Evolutionary conservation across 1,139 yeast genomes (phyloP), one percentile per base, ranked within the genome.

Genomic region (Hansenula lynferdii): DNA sequence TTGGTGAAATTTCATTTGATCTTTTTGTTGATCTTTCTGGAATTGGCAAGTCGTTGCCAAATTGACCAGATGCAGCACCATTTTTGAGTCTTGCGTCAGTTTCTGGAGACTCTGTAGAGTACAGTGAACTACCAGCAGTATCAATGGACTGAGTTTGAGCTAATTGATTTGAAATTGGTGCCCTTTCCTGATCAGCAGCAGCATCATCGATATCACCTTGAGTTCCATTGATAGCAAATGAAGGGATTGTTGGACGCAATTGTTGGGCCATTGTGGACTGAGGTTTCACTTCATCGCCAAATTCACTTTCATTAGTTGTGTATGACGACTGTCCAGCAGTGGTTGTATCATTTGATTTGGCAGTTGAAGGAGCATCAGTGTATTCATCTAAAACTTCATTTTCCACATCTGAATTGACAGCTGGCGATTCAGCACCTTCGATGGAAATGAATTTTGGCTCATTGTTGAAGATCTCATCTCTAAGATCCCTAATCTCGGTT

Each of bases 1-100:
- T 74, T 29, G 82, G 80, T 21, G 64, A 47, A 1, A 44, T 38
- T 8, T 41, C 42, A 18, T 32, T 38, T 12, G 26, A 9, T 34
- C 53, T 43, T 33, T 39, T 44, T 4, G 42, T 40, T 9, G 54
- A 47, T 35, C 51, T 47, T 14, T 33, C 29, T 10, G 54, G 54
- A 11, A 48, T 36, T 28, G 8, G 25, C 19, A 30, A 30, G 18
- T 30, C 33, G 8, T 25, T 21, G 10, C 27, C 26, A n/a, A 12
- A 5, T 3, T 15, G 5, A 2, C 22, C 33, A 5, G 14, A 15
- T n/a, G 24, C 4, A 14, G 40, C 47, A 10, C 31, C 22, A n/a
- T n/a, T n/a, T n/a, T n/a, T 14, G 31, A 32, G 5, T 22, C 23
- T 17, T 4, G 8, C 14, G 12, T 27, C 20, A n/a, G 32, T 30